phyloP scores from a whole-genome alignment of 305 asterid genomes.

The Fraxinus greggii region DNA sequence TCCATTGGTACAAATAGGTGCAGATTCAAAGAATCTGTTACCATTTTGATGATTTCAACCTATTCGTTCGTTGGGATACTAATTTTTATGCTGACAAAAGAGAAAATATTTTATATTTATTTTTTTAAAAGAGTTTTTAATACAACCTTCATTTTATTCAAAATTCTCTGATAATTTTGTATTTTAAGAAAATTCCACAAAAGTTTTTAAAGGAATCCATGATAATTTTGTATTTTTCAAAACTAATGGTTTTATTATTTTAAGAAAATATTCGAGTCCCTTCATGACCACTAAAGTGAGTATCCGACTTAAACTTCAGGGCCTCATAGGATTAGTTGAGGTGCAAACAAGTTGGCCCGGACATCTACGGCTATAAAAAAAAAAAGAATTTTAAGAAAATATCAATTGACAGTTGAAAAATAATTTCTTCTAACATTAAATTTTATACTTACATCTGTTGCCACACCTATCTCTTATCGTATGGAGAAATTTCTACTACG shows the following conservation, averaged over 20 bases:
- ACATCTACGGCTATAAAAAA: no score
- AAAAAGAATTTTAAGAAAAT: not conserved
- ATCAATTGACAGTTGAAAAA: not conserved
- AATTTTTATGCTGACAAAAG: constrained; percentile 1
- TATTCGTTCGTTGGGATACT: not conserved
- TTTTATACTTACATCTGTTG: not conserved
- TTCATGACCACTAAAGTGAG: no score
- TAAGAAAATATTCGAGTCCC: not conserved
- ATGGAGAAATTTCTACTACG: no score
- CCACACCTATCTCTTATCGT: not conserved
- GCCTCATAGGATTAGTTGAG: no score
- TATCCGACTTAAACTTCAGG: no score
- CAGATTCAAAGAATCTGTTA: not conserved
- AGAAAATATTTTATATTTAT: not conserved
- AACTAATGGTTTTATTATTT: not conserved
- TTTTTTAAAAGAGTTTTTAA: not conserved
- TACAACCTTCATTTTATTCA: not conserved
- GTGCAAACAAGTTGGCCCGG: no score
- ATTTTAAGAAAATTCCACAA: not conserved
- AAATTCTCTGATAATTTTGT: not conserved
- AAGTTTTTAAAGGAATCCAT: not conserved
- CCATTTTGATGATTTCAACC: not conserved
- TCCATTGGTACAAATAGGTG: not conserved
- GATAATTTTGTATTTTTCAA: not conserved
- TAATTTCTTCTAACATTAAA: not conserved